phyloP scores from a whole-genome alignment of 495 filamentous ascomycete species.

The Amniculicola lignicola region DNA sequence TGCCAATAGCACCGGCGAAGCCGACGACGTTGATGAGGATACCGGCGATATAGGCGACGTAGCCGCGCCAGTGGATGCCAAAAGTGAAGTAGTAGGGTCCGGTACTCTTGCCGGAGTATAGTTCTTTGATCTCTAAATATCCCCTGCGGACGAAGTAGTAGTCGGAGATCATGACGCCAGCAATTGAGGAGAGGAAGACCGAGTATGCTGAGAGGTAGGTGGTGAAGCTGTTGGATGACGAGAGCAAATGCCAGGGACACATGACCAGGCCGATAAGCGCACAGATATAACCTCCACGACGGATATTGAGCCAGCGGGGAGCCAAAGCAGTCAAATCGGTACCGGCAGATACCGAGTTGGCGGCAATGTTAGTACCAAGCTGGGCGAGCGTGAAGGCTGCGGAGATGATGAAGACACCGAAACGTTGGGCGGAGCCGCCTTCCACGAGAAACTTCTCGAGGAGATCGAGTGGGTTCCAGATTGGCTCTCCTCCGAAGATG shows the following conservation, averaged over 20 bases:
- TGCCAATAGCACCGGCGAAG: conserved; percentile 78
- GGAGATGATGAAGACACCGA: conserved; percentile 86
- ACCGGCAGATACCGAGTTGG: conserved; percentile 82
- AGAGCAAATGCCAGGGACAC: conserved; percentile 84
- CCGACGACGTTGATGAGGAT: conserved; percentile 93
- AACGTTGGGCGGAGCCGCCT: conserved; percentile 70
- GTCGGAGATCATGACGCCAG: conserved; percentile 83
- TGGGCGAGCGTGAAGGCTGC: conserved; percentile 82
- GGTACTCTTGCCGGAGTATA: conserved; percentile 67
- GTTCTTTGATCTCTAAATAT: conserved; percentile 72
- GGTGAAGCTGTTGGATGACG: conserved; percentile 80
- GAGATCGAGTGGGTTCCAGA: conserved; percentile 85
- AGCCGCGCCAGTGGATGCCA: conserved; percentile 81
- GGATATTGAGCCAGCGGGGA: conserved; percentile 82
- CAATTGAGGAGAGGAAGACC: conserved; percentile 92
- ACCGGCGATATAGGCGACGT: conserved; percentile 76
- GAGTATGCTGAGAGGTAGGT: conserved; percentile 92
- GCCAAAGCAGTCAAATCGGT: conserved; percentile 90
- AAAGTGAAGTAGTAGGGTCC: conserved; percentile 70
- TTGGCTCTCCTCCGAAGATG: conserved; percentile 67
- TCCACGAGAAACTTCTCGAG: conserved; percentile 70
- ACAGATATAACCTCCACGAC: conserved; percentile 87
- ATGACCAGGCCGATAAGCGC: conserved; percentile 79
- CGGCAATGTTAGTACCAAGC: conserved; percentile 89
- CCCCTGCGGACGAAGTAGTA: conserved; percentile 87